Conservation (phyloP, 1,139 yeast genomes). For the Sugiyamaella sp. region DNA sequence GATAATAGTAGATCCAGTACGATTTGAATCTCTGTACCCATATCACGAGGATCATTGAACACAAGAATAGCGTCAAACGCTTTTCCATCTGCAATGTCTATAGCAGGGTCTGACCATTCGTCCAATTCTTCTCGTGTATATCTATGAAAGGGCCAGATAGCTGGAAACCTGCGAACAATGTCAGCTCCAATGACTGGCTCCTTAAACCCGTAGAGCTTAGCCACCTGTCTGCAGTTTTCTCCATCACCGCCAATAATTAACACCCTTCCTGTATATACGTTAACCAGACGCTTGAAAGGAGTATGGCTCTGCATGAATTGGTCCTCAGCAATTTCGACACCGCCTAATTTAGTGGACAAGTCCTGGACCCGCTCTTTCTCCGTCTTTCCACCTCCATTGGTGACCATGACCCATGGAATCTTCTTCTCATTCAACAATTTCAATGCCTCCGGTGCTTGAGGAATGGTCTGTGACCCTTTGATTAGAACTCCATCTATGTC, state of each 20-base stretch:
- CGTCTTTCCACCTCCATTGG: constrained; percentile 90
- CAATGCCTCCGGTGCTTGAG: constrained; percentile 68
- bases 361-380: constrained; percentile 65
- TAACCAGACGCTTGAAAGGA: constrained; percentile 69
- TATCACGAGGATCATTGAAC: constrained; percentile 89
- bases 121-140: constrained; percentile 53
- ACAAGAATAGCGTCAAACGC: constrained; percentile 80
- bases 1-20: constrained; percentile 73
- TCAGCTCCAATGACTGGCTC: constrained; percentile 81
- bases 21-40: constrained; percentile 84
- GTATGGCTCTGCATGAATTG: constrained; percentile 92
- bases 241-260: constrained; percentile 83
- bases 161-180: constrained; percentile 57
- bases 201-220: constrained; percentile 73
- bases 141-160: constrained; percentile 75
- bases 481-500: constrained; percentile 88
- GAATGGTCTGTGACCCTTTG: constrained; percentile 71
- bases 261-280: constrained; percentile 60
- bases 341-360: constrained; percentile 54
- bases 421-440: constrained; percentile 54
- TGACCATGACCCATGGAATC: constrained; percentile 82
- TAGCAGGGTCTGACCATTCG: constrained; percentile 47
- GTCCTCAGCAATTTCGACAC: constrained; percentile 53
- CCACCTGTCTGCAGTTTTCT: constrained; percentile 71
- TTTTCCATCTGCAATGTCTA: constrained; percentile 40